Conservation (phyloP, 192 early-diverging fungal species). For the Gigaspora rosea region DNA sequence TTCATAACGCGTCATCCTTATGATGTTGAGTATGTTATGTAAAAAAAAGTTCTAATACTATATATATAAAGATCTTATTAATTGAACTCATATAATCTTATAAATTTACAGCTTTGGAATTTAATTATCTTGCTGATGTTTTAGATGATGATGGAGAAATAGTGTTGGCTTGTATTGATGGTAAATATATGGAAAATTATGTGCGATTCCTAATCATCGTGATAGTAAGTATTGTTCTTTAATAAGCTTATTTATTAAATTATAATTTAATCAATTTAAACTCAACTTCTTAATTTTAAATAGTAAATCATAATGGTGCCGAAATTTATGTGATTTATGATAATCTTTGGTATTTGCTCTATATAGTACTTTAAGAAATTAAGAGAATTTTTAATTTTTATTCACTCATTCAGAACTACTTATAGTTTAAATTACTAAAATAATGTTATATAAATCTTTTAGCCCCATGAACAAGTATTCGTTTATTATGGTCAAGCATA, state of each 20-base stretch:
- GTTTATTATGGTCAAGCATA: conserved; percentile 27
- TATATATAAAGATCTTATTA: not conserved
- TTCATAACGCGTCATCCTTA: not conserved
- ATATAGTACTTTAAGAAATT: not conserved
- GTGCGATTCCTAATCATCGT: conserved; percentile 27
- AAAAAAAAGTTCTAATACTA: not conserved
- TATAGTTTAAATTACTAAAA: not conserved
- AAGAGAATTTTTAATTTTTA: not conserved
- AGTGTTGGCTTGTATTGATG: conserved; percentile 13
- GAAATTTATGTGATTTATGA: conserved; percentile 21
- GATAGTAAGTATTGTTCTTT: conserved; percentile 2
- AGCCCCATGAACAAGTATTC: conserved; percentile 28
- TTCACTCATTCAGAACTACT: not conserved
- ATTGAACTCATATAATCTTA: not conserved
- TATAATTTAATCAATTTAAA: not conserved
- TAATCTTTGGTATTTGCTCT: conserved; percentile 16
- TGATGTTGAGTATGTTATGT: conserved; percentile 27
- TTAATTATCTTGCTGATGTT: conserved; percentile 21
- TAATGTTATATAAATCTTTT: not conserved
- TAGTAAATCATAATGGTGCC: conserved; percentile 23
- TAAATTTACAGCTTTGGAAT: conserved; percentile 29
- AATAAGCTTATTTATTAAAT: not conserved
- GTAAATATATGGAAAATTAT: conserved; percentile 24
- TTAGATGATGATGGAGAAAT: conserved; percentile 2
- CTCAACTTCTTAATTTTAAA: not conserved